Base-by-base conservation (phyloP, 805 yeast genomes). In the Lipomyces sp. region DNA sequence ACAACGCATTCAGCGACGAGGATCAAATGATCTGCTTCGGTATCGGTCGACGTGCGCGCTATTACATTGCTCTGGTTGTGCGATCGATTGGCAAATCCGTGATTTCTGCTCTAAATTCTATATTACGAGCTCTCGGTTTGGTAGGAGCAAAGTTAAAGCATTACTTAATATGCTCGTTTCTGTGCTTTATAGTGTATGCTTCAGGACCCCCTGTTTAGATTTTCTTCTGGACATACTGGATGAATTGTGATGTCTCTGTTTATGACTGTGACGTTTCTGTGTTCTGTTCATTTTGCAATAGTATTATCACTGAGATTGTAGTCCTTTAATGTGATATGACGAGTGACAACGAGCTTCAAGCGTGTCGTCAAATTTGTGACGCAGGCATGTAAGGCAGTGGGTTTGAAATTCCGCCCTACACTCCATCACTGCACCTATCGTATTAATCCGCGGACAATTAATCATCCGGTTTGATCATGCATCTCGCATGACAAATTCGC, bases 181-280 rank as follows among this genome's bases (percentile, higher is more conserved):
- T 62, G 24, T 62, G 64, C 61, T 62, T 56, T 33, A 53, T 53
- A n/a, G 60, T 62, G 32, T 62, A 56, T 35, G 35, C 57, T 4
- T 10, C 37, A 3, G 56, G 50, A 34, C 64, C 64, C 3, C 33
- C 57, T 5, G 48, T n/a, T 42, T 42, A 42, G 48, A 15, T 37
- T n/a, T 42, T 24, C n/a, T 18, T 42, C 24, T n/a, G 15, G 48
- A 42, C n/a, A 42, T 42, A 24, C n/a, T 42, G 29, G 48, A 42
- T 42, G 48, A 42, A 42, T n/a, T 11, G n/a, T 42, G 24, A 42
- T 42, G 48, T 15, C n/a, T 15, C 48, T n/a, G 48, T 42, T 15
- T 42, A n/a, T n/a, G 48, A 5, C 4, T 42, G 13, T 42, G n/a
- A 42, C 15, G 48, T 15, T 42, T n/a, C 15, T 24, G 15, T 5